Percentiles rank a stretch among this genome's conserved stretches.
phyloP scores from a whole-genome alignment of 208 protist genomes.

The Balamuthia mandrillaris region DNA sequence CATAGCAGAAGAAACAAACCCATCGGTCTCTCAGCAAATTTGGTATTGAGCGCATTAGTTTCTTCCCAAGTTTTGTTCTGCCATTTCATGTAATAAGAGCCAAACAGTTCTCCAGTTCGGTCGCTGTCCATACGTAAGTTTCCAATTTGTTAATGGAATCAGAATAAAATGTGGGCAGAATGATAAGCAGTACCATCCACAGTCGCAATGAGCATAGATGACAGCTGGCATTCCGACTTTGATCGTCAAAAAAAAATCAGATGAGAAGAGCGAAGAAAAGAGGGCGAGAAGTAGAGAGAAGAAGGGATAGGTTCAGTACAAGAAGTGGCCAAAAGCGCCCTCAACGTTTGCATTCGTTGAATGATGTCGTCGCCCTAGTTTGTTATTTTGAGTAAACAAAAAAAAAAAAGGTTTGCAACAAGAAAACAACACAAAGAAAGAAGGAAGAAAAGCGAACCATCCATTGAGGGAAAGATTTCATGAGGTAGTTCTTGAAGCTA shows the following conservation, averaged over 20 bases:
- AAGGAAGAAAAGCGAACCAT: too few relatives aligned
- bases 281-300: neutral
- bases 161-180: too few relatives aligned
- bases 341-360: too few relatives aligned
- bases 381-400: too few relatives aligned
- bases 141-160: too few relatives aligned
- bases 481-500: neutral
- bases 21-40: slow-evolving; percentile 1
- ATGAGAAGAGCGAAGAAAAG: neutral
- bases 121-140: too few relatives aligned
- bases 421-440: too few relatives aligned
- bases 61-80: neutral
- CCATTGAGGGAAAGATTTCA: neutral
- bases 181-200: too few relatives aligned
- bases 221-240: neutral
- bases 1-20: neutral
- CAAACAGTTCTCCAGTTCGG: neutral
- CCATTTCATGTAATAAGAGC: slow-evolving; percentile 22
- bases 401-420: too few relatives aligned
- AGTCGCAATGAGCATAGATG: neutral
- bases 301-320: too few relatives aligned
- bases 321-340: too few relatives aligned
- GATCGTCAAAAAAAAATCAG: neutral
- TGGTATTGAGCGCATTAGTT: neutral
- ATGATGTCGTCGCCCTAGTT: too few relatives aligned